Evolutionary conservation across 768 basidiomycete genomes (phyloP), one percentile per base, ranked within the genome.

Genomic region (Suillus plorans): DNA sequence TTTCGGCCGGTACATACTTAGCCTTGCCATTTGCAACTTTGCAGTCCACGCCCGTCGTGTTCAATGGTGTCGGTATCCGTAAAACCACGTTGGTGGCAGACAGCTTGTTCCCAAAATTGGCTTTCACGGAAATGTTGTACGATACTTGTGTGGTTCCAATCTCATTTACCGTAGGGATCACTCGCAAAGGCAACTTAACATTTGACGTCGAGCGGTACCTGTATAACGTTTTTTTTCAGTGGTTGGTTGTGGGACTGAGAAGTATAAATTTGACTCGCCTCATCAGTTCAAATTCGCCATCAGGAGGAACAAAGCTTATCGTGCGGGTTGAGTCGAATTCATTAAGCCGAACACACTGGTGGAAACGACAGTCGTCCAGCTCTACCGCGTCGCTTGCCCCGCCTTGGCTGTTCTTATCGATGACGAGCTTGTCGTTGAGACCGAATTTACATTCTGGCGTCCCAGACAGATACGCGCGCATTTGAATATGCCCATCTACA

Each of bases 391-490:
- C 90, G 60, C 74, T 63, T 22, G 70, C 71, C 60, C 86, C 82
- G 25, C 85, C 84, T 63, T 82, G 81, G 63, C 85, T 84, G 18
- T 70, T 77, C 80, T 95, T 95, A 82, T 97, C 95, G 57, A 99
- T 91, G 28, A 99, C 95, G 28, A 99, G 86, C 78, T 99, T 99
- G 79, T 99, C 97, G 72, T 99, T 99, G 67, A 99, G 81, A 14
- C 97, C 97, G 69, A 99, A 99, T 76, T 98, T 98, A 84, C 97
- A 99, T 72, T 99, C 97, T 0, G 97, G 97, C 16, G 93, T 97
- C 16, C 97, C 97, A 36, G 94, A 90, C 36, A 99, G 83, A 75
- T 99, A 99, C 7, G 97, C 97, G 13, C 97, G 87, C 97, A 99
- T 98, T 74, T 95, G 86, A 69, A 99, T 97, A 69, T 98, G 96